Conservation (phyloP, 345 rosid genomes). For the Zanthoxylum bungeanum region DNA sequence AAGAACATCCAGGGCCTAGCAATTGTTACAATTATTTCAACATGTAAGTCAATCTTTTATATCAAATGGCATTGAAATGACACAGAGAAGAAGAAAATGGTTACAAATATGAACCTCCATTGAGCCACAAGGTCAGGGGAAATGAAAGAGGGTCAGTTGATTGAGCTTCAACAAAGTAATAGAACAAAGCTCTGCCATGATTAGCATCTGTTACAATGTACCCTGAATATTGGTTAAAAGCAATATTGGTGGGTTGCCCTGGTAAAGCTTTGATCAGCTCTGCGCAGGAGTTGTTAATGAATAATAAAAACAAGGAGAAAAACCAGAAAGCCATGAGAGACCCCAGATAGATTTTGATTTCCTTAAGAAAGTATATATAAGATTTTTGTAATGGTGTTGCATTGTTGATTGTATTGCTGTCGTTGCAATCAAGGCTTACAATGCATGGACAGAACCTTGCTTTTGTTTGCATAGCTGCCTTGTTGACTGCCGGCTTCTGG, state of each 20-base stretch:
- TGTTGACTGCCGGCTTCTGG: not conserved
- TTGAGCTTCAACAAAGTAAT: conserved; percentile 33
- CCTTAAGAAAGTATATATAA: not conserved
- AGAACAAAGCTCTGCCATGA: conserved; percentile 31
- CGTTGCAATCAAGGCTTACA: not conserved
- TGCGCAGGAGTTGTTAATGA: conserved; percentile 18
- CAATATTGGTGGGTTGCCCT: conserved; percentile 30
- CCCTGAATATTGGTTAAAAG: conserved; percentile 31
- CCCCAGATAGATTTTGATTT: not conserved
- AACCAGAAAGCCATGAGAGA: conserved; percentile 18
- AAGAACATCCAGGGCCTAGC: conserved; percentile 42
- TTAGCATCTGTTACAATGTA: conserved; percentile 29
- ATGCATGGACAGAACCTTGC: not conserved
- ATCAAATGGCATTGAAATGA: not conserved
- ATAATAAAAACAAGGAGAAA: conserved; percentile 14
- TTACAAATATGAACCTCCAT: conserved; percentile 21
- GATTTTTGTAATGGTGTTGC: not conserved
- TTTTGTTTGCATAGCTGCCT: not conserved
- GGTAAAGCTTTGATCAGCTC: conserved; percentile 30
- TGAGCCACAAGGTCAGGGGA: conserved; percentile 33
- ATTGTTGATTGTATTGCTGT: not conserved
- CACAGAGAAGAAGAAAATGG: not conserved
- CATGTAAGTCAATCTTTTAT: too few species aligned
- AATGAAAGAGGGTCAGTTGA: conserved; percentile 12
- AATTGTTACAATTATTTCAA: too few species aligned